Percentiles rank a stretch among this genome's conserved stretches.
Evolutionary conservation across 1,284 basidiomycete species (phyloP).

Genomic region (Pseudozyma hubeiensis): DNA sequence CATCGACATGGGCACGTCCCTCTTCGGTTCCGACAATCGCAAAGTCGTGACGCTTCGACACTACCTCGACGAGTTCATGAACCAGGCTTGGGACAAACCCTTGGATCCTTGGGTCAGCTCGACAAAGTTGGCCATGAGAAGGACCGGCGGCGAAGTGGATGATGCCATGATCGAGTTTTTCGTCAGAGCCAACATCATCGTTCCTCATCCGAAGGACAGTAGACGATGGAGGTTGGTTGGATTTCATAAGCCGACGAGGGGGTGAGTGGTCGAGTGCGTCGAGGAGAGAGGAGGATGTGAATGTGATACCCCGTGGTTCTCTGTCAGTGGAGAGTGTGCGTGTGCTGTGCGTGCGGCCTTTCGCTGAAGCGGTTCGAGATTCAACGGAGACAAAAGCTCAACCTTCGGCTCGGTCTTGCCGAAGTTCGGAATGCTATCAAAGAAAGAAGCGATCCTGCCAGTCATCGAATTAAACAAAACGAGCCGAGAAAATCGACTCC

Average conservation of each 20-base stretch:
- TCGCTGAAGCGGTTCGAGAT: too few relatives aligned
- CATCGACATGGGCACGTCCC: slow-evolving; percentile 33
- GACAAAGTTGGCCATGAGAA: slow-evolving; percentile 13
- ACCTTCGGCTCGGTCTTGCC: too few relatives aligned
- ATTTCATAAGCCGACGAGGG: slow-evolving; percentile 39
- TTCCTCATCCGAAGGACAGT: slow-evolving; percentile 38
- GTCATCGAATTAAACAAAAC: too few relatives aligned
- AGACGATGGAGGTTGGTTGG: slow-evolving; percentile 36
- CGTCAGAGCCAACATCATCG: slow-evolving; percentile 37
- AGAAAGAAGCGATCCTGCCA: too few relatives aligned
- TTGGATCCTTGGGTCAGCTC: slow-evolving; percentile 47
- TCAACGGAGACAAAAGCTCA: too few relatives aligned
- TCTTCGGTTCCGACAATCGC: slow-evolving; percentile 24
- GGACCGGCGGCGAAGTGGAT: slow-evolving; percentile 35
- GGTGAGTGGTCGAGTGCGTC: not conserved
- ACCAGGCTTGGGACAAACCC: slow-evolving; percentile 44
- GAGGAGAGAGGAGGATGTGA: too few relatives aligned
- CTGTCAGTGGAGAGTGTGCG: too few relatives aligned
- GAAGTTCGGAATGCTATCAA: too few relatives aligned
- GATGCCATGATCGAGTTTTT: slow-evolving; percentile 53
- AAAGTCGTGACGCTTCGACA: slow-evolving; percentile 32
- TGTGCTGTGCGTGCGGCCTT: too few relatives aligned
- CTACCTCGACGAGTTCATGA: slow-evolving; percentile 48
- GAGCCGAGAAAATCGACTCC: too few relatives aligned
- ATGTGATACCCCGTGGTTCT: slow-evolving; percentile 1